Base-by-base conservation (phyloP, 805 yeast genomes). In the Pichia cephalocereana region DNA sequence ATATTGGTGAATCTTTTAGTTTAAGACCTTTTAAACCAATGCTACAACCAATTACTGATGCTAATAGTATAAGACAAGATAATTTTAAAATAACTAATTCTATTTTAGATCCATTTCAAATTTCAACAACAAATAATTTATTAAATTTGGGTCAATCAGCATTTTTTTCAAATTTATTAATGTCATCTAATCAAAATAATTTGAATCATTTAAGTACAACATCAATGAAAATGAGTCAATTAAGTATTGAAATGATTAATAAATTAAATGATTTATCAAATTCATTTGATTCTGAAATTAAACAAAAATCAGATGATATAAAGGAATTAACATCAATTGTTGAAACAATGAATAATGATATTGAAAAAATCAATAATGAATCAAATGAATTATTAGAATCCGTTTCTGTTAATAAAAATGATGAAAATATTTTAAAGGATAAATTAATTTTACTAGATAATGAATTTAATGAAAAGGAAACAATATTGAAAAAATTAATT, bases 241-340 rank as follows among this genome's bases (percentile, higher is more conserved):
- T 68, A 51, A 71, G 80, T 1, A 67, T 69, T 46, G 72, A 77
- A n/a, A 65, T 82, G 45, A 53, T 75, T 23, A 75, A 71, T 18
- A 68, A 75, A n/a, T 68, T 79, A 48, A 65, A 67, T 15, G 71
- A 68, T 18, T 66, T 77, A 40, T 67, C 79, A 5, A 62, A 65
- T 38, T 72, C 79, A 19, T 86, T 81, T 59, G 81, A 79, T 44
- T 61, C 62, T 10, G 82, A 79, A 51, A 61, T 86, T 43, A 68
- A 66, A 31, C 61, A 69, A 55, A 62, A 65, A 63, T 65, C 69
- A 57, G 62, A 67, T 53, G 63, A 68, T 57, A 51, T 64, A 27
- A 55, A 56, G 43, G 70, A 64, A 48, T 47, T 61, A 46, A 56
- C 46, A 38, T 48, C 50, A 26, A 62, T 62, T 46, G 54, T 61